These are phyloP conservation scores for Neofusicoccum parvum DNA, from an alignment of 2,329 filamentous ascomycete genomes.

Conservation along the genomic window DNA sequence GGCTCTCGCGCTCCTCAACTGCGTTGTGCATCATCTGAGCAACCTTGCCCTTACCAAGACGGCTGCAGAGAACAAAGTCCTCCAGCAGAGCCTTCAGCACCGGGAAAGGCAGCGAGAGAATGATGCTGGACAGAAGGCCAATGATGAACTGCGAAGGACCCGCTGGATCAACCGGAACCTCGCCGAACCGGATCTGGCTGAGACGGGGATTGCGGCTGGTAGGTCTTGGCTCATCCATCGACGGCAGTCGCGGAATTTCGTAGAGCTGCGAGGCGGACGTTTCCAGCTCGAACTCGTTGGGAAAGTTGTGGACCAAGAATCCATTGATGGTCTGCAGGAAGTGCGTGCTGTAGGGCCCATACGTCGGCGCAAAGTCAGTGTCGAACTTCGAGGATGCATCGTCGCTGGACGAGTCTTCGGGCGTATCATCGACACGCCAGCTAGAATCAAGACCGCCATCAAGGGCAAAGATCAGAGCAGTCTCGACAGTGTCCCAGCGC, in stretches of 20 bases:
- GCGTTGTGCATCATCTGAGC: conserved; percentile 45
- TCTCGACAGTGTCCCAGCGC: conserved; percentile 65
- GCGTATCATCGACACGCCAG: conserved; percentile 30
- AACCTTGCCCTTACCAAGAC: conserved; percentile 43
- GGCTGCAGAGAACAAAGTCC: conserved; percentile 56
- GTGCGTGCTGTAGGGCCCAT: conserved; percentile 57
- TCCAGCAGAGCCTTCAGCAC: conserved; percentile 68
- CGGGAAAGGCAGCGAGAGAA: conserved; percentile 70
- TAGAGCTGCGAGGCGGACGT: conserved; percentile 48
- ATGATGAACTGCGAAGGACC: conserved; percentile 43
- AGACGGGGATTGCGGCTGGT: conserved; percentile 55
- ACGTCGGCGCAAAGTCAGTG: conserved; percentile 33
- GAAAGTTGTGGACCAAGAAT: conserved; percentile 64
- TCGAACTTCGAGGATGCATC: conserved; percentile 27
- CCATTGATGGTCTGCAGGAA: conserved; percentile 60
- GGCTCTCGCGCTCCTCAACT: conserved; percentile 46
- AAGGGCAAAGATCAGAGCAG: conserved; percentile 62
- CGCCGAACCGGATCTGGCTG: conserved; percentile 71
- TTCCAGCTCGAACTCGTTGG: conserved; percentile 63
- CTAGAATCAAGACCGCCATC: conserved; percentile 45
- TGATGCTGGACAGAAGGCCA: conserved; percentile 63
- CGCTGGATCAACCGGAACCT: conserved; percentile 54
- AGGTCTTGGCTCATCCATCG: conserved; percentile 36
- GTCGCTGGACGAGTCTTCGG: conserved; percentile 32
- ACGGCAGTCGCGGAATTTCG: conserved; percentile 52